Evolutionary conservation across 208 protist species (phyloP).

Genomic region (Acanthamoeba triangularis): DNA sequence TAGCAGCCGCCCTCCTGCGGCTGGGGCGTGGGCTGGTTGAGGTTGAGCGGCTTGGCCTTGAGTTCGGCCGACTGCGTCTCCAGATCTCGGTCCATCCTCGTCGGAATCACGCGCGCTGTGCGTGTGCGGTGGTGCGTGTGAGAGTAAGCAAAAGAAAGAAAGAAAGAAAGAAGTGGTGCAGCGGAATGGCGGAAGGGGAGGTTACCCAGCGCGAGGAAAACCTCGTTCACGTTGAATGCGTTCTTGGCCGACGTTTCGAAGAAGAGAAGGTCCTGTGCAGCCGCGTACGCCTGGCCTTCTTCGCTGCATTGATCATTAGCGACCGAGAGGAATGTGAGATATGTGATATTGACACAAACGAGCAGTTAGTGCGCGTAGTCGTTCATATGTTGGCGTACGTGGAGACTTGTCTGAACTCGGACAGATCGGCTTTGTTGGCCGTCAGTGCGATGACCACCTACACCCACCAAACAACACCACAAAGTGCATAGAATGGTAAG

Average conservation of each 20-base stretch:
- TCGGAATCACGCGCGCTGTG: conserved; percentile 1
- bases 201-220: conserved; percentile 92
- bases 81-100: conserved; percentile 8
- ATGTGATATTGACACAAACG: no score
- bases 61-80: conserved; percentile 52
- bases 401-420: conserved; percentile 80
- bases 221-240: conserved; percentile 93
- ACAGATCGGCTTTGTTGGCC: conserved; percentile 87
- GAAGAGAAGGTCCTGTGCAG: conserved; percentile 94
- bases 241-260: conserved; percentile 95
- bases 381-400: background rate
- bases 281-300: conserved; percentile 95
- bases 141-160: background rate
- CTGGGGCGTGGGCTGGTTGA: background rate
- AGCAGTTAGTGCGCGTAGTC: no score
- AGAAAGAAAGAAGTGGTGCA: background rate
- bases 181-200: background rate
- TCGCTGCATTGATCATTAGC: background rate
- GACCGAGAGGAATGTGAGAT: no score
- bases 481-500: background rate
- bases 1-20: conserved; percentile 21
- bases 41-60: conserved; percentile 51
- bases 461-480: background rate
- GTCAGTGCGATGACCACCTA: conserved; percentile 86
- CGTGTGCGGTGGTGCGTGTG: background rate